A percentile compares a stretch with the other conserved stretches of the same genome.
These are phyloP conservation scores for Zasmidium angulare DNA, from an alignment of 2,329 filamentous ascomycete genomes.

Conservation along the genomic window DNA sequence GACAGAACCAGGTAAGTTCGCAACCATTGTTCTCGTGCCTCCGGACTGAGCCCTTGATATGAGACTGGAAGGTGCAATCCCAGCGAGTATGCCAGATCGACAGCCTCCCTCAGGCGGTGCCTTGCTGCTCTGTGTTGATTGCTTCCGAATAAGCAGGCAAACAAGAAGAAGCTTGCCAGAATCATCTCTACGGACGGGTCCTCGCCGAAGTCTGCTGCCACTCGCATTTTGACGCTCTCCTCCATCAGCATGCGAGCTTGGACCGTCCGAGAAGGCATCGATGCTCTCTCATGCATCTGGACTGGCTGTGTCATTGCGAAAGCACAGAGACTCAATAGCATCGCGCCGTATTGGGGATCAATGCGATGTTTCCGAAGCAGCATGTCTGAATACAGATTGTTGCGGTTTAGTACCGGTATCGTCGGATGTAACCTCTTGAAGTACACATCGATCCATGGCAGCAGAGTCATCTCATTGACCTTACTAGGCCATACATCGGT, in stretches of 20 bases:
- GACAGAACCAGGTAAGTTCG: conserved; percentile 39
- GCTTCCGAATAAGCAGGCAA: conserved; percentile 31
- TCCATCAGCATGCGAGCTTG: conserved; percentile 45
- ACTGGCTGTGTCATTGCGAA: conserved; percentile 48
- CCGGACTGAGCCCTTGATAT: conserved; percentile 38
- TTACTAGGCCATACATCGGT: conserved; percentile 39
- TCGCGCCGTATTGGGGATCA: conserved; percentile 45
- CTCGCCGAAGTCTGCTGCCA: conserved; percentile 40
- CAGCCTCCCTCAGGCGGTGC: conserved; percentile 30
- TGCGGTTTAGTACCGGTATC: conserved; percentile 42
- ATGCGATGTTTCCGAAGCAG: conserved; percentile 44
- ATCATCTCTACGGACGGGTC: conserved; percentile 31
- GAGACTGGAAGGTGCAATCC: conserved; percentile 42
- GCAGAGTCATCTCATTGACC: conserved; percentile 42
- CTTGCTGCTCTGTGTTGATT: conserved; percentile 30
- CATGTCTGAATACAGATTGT: conserved; percentile 44
- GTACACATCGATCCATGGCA: conserved; percentile 43
- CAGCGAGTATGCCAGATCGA: conserved; percentile 43
- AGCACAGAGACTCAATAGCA: conserved; percentile 44
- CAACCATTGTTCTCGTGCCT: conserved; percentile 42
- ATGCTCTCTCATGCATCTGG: conserved; percentile 42
- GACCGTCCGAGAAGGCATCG: conserved; percentile 28
- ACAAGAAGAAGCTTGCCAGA: conserved; percentile 34
- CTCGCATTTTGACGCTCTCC: conserved; percentile 46
- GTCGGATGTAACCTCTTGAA: conserved; percentile 47